A percentile compares a stretch with the other conserved stretches of the same genome.
phyloP scores from a whole-genome alignment of 2,329 filamentous ascomycete species.

The Ascochyta pisi region DNA sequence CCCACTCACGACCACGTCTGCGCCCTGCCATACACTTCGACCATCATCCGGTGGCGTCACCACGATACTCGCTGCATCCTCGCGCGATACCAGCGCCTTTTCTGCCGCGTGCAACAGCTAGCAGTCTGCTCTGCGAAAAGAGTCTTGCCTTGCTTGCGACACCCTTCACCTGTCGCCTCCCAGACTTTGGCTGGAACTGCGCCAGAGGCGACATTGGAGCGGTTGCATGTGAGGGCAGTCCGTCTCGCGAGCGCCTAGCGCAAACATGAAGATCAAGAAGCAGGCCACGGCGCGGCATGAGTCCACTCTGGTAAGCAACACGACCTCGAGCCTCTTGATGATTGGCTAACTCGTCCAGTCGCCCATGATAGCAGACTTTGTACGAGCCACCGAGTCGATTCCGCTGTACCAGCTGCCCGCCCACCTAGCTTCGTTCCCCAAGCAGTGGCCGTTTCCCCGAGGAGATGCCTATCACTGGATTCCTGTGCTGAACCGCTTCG shows the following conservation, averaged over 20 bases:
- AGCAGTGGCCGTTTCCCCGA: slow-evolving; percentile 91
- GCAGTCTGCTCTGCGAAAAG: not conserved
- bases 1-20: slow-evolving; percentile 7
- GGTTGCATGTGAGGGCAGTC: slow-evolving; percentile 45
- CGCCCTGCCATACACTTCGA: not conserved
- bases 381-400: slow-evolving; percentile 71
- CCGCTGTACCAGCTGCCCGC: slow-evolving; percentile 79
- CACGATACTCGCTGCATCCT: not conserved
- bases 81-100: not conserved
- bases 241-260: slow-evolving; percentile 46
- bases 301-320: slow-evolving; percentile 55
- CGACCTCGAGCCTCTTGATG: not conserved
- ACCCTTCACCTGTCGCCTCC: not conserved
- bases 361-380: slow-evolving; percentile 83
- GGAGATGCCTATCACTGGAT: slow-evolving; percentile 99
- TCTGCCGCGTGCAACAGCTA: not conserved
- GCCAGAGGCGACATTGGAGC: slow-evolving; percentile 12
- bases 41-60: slow-evolving; percentile 1
- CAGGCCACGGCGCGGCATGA: slow-evolving; percentile 61
- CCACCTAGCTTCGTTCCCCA: slow-evolving; percentile 80
- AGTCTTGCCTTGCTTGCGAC: slow-evolving; percentile 1
- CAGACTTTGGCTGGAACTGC: not conserved
- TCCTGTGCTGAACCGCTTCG: slow-evolving; percentile 89
- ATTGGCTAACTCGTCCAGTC: slow-evolving; percentile 64
- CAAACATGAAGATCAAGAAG: slow-evolving; percentile 63